Conservation (phyloP, 495 filamentous ascomycete genomes). For the Copromyces sp. region DNA sequence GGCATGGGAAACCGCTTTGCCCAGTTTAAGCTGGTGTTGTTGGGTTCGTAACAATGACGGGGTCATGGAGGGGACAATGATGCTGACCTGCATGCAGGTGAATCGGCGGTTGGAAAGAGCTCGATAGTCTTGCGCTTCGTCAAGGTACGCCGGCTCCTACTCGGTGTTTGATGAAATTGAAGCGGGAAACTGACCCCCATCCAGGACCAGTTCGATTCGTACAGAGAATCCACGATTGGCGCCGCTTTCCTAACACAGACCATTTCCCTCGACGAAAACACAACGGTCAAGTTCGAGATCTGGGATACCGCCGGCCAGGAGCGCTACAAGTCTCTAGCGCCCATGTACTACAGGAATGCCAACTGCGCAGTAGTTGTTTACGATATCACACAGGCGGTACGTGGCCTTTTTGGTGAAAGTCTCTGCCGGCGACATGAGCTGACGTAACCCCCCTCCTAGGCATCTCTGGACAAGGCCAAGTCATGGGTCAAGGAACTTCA, state of each 20-base stretch:
- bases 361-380: constrained; percentile 99
- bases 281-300: constrained; percentile 99
- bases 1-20: constrained; percentile 70
- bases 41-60: constrained; percentile 46
- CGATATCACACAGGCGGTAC: constrained; percentile 96
- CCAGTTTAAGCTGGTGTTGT: constrained; percentile 95
- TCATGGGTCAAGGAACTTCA: constrained; percentile 99
- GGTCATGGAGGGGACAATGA: constrained; percentile 13
- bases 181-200: constrained; percentile 8
- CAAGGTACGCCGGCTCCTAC: constrained; percentile 51
- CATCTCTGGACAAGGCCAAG: constrained; percentile 96
- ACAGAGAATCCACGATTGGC: constrained; percentile 97
- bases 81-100: constrained; percentile 52
- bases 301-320: constrained; percentile 99
- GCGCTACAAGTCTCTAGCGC: constrained; percentile 93
- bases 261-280: constrained; percentile 91
- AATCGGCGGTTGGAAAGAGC: constrained; percentile 99
- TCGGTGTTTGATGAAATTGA: background rate
- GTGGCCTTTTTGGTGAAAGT: constrained; percentile 17
- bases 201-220: constrained; percentile 99
- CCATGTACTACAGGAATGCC: constrained; percentile 99
- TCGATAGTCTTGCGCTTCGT: constrained; percentile 96
- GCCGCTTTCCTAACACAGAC: constrained; percentile 98
- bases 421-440: background rate
- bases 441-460: constrained; percentile 36